These are phyloP conservation scores for Aspergillus nomiae DNA, from an alignment of 2,329 filamentous ascomycete genomes.

Conservation along the genomic window DNA sequence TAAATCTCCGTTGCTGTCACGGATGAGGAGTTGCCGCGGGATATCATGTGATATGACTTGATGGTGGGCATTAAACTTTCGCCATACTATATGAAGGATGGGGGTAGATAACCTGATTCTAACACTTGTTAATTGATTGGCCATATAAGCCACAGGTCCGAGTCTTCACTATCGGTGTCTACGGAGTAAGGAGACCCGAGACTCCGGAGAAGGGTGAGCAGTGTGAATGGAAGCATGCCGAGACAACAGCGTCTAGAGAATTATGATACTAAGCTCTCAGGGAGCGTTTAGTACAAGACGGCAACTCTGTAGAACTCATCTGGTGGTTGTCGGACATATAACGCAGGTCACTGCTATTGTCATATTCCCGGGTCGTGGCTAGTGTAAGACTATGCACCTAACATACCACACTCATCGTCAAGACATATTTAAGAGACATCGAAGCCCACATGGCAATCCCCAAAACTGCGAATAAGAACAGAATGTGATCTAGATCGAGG, in stretches of 20 bases:
- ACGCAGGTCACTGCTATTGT: background rate
- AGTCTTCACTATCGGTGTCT: background rate
- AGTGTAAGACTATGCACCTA: background rate
- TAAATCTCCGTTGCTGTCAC: background rate
- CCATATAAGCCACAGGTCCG: background rate
- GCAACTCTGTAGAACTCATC: too few species aligned
- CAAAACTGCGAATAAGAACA: background rate
- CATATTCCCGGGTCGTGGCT: too few species aligned
- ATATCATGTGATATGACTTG: background rate
- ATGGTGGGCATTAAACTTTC: constrained; percentile 19
- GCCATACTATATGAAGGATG: background rate
- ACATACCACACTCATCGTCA: background rate
- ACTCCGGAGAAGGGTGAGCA: background rate
- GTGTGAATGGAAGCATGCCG: background rate
- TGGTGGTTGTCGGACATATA: background rate
- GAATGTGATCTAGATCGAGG: background rate
- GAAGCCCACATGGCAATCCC: too few species aligned
- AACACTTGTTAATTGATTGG: background rate
- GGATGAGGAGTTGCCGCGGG: background rate
- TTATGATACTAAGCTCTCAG: background rate
- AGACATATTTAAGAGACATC: background rate
- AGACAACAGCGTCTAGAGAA: background rate
- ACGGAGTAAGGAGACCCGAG: background rate
- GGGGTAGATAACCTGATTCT: background rate
- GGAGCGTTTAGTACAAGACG: background rate